These are phyloP conservation scores for Lycium barbarum DNA, from an alignment of 257 asterid species.

Conservation along the genomic window DNA sequence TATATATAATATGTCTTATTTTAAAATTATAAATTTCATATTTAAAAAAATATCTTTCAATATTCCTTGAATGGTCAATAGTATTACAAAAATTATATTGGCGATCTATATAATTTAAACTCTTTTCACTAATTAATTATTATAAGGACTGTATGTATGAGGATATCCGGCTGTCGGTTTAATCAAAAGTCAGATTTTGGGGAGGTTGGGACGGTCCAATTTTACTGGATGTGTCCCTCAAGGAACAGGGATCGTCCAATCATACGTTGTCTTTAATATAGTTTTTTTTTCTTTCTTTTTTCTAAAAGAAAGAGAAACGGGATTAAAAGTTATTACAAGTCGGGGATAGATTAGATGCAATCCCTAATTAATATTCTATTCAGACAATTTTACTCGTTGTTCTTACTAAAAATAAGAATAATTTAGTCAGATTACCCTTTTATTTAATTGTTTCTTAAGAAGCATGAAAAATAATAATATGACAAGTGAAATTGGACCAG, in stretches of 20 bases:
- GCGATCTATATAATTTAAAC: background rate
- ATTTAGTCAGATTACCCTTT: too few relatives aligned
- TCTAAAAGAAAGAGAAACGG: too few relatives aligned
- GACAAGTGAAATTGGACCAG: too few relatives aligned
- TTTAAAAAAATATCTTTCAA: background rate
- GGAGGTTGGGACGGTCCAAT: background rate
- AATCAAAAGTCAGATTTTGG: background rate
- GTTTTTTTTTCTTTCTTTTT: too few relatives aligned
- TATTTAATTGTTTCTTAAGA: too few relatives aligned
- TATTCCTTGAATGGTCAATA: background rate
- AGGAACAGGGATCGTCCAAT: background rate
- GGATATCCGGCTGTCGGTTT: background rate
- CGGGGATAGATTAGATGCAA: too few relatives aligned
- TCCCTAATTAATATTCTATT: too few relatives aligned
- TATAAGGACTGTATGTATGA: background rate
- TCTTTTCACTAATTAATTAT: background rate
- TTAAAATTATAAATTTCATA: background rate
- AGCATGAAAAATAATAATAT: too few relatives aligned
- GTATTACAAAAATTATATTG: background rate
- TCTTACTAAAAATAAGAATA: too few relatives aligned
- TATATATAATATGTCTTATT: too few relatives aligned
- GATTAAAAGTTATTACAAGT: too few relatives aligned
- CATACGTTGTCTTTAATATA: background rate
- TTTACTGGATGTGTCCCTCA: background rate
- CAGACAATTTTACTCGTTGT: too few relatives aligned